phyloP scores from a whole-genome alignment of 108 stramenopile genomes.

The Mediolabrus comicus region DNA sequence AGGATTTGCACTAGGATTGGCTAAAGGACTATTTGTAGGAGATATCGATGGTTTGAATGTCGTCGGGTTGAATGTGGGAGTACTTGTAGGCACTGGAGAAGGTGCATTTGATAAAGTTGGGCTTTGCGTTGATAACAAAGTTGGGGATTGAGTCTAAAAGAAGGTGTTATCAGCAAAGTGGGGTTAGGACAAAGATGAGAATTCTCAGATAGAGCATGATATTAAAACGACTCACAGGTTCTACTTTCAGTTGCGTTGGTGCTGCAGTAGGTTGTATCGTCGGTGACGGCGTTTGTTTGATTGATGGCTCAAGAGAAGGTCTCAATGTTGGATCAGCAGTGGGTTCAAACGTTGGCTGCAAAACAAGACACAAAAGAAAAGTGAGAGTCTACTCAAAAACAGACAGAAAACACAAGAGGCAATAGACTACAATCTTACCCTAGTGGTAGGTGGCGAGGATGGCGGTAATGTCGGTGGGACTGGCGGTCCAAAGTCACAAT shows the following conservation, averaged over 20 bases:
- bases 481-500: neutral
- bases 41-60: neutral
- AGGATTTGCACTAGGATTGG: neutral
- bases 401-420: too few relatives aligned
- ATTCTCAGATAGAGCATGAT: neutral
- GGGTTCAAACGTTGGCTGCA: neutral
- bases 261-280: neutral
- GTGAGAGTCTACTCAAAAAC: neutral
- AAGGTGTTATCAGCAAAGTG: neutral
- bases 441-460: neutral
- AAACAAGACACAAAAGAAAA: neutral
- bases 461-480: neutral
- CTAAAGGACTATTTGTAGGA: neutral
- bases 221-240: neutral
- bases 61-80: neutral
- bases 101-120: conserved; percentile 3
- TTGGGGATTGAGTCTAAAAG: neutral
- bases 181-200: neutral
- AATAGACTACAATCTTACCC: neutral
- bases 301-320: neutral
- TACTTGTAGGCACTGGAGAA: neutral
- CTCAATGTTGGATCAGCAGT: neutral
- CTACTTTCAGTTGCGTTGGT: neutral
- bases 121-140: neutral
- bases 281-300: neutral